Evolutionary conservation across 2,329 filamentous ascomycete species (phyloP), one percentile per base, ranked within the genome.

Genomic region (Polychaeton citri): DNA sequence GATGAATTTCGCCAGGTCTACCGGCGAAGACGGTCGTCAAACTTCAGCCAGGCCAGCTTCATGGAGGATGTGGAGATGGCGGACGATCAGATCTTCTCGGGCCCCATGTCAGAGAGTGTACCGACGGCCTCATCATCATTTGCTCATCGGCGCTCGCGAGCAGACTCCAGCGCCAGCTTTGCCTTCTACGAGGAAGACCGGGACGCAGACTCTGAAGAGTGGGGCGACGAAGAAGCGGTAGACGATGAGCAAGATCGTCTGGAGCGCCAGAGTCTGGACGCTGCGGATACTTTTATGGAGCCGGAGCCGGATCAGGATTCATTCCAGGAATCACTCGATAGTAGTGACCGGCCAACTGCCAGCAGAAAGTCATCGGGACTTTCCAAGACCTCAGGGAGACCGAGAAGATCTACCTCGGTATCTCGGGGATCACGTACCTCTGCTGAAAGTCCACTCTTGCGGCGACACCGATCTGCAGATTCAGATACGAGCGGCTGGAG

Each of bases 1-100:
- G 24, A 15, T 15, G 24, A 28, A 7, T 28, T 28, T 15, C 24
- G 24, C 24, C 24, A 28, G 7, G 12, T 28, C 5, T 28, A 28
- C 7, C 24, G 24, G 12, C 24, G 15, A 15, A 21, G 32, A 15
- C 19, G 19, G 16, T 36, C 19, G 24, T 32, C 44, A 49, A 37
- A 52, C 38, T 35, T 9, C 21, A 33, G 16, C 28, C 36, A 71
- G 65, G 60, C 78, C 21, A 93, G 84, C 60, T 79, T 95, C 48
- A 79, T 94, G 49, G 85, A 85, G 47, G 85, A 94, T 59, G 87
- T 96, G n/a, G 88, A 95, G 58, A 96, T 98, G 90, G 88, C 90
- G 15, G 85, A 92, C 35, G 84, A 94, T 57, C 88, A 96, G 71
- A 73, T 93, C 33, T 98, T 88, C 61, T 80, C 88, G 17, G 90